Percentiles rank a stretch among this genome's conserved stretches.
Evolutionary conservation across 2,329 filamentous ascomycete genomes (phyloP).

Genomic region (Colletotrichum sublineola): DNA sequence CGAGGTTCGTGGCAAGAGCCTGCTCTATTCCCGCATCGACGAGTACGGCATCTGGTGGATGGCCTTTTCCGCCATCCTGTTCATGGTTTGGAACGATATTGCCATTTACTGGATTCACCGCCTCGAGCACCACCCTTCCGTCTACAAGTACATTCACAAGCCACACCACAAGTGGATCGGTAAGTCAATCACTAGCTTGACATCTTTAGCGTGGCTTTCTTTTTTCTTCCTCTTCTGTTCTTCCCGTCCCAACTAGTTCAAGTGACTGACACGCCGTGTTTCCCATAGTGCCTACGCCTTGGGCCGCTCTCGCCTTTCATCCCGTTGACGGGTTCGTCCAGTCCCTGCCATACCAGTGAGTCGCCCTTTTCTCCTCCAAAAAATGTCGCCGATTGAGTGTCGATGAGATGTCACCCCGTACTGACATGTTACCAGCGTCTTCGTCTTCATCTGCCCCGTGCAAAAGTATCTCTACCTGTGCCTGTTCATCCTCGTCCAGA

Average conservation of each 20-base stretch:
- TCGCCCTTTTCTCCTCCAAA: neutral
- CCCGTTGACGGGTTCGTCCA: conserved; percentile 61
- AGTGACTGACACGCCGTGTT: conserved; percentile 2
- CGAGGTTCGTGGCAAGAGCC: conserved; percentile 61
- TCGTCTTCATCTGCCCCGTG: conserved; percentile 60
- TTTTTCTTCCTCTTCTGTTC: neutral
- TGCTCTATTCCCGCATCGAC: conserved; percentile 55
- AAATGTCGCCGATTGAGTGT: neutral
- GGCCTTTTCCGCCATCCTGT: conserved; percentile 53
- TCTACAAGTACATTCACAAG: conserved; percentile 64
- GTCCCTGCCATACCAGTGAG: conserved; percentile 61
- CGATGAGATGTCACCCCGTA: neutral
- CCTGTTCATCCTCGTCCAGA: conserved; percentile 59
- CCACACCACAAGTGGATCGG: conserved; percentile 64
- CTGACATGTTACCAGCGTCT: conserved; percentile 50
- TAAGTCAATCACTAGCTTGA: conserved; percentile 46
- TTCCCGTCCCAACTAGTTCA: neutral
- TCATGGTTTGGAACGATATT: conserved; percentile 61
- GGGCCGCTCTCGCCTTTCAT: conserved; percentile 62
- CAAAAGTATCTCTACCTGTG: conserved; percentile 60
- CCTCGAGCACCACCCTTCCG: conserved; percentile 58
- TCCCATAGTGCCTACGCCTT: conserved; percentile 59
- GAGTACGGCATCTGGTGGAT: conserved; percentile 59
- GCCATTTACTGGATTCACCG: conserved; percentile 64
- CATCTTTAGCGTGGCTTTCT: neutral